Base-by-base conservation (phyloP, 495 filamentous ascomycete species). In the Aspergillus saccharolyticus region DNA sequence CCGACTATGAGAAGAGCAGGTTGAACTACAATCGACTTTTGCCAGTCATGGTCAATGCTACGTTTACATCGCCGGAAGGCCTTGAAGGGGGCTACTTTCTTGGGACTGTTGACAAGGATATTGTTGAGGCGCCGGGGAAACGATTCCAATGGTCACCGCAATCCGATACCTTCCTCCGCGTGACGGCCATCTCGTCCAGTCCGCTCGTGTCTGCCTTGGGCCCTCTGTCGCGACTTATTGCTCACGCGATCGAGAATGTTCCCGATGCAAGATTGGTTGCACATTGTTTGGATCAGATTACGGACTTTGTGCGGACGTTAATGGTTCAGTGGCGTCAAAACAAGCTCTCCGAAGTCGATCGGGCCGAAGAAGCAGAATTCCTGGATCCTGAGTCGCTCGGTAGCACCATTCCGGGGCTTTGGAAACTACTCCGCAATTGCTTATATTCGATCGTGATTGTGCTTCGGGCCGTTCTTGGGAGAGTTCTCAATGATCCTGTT, bases 21-120 rank as follows among this genome's bases (percentile, higher is more conserved):
- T 64, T 97, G 19, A 78, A 96, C 64, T 90, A 90, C 71, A 84
- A 96, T 70, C 78, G 78, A 1, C 75, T 97, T 15, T 73, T 96
- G 2, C 88, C 90, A 1, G 74, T 87, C 1, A 75, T 89, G 50
- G 70, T 88, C n/a, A 78, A 80, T 7, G 82, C 88, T 0, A 80
- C 88, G 42, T 87, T 88, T 46, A 80, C 80, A 54, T 85, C 85
- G 0, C 72, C 68, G 0, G 89, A 96, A 59, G 91, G 94, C 1
- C 83, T 96, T 22, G 83, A 92, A 55, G 83, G 86, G 33, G 93
- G 88, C 1, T 88, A 92, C 45, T 94, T 97, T 57, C 73, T 98
- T 17, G 84, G 81, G 3, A 79, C 83, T 0, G 85, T 96, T 53
- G 87, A 93, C 63, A 72, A 82, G 24, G 92, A 96, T 68, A 77